Conservation (phyloP, 73 alveolate genomes). For the Symbiodinium natans region DNA sequence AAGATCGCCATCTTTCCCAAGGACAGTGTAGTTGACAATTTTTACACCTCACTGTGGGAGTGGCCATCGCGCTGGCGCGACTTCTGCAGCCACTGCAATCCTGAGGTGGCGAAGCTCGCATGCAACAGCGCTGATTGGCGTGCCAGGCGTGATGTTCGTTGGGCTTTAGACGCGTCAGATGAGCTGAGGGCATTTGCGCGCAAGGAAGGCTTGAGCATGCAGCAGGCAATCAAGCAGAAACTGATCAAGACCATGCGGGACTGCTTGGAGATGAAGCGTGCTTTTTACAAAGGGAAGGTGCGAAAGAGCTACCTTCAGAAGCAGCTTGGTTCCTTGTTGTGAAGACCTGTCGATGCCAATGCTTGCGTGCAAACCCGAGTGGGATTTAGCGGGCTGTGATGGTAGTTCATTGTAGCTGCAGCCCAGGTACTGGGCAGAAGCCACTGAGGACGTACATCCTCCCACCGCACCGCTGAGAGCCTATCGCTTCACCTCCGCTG, state of each 20-base stretch:
- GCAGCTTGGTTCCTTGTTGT: background rate
- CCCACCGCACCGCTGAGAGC: slow-evolving; percentile 35
- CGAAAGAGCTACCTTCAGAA: slow-evolving; percentile 4
- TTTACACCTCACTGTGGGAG: slow-evolving; percentile 19
- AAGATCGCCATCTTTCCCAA: slow-evolving; percentile 34
- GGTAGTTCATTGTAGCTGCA: no score
- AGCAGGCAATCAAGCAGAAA: slow-evolving; percentile 38
- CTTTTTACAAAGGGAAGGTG: slow-evolving; percentile 15
- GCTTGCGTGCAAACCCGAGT: no score
- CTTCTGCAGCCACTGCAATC: background rate
- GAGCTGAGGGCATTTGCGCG: background rate
- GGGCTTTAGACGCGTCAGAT: background rate
- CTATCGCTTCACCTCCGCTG: slow-evolving; percentile 46
- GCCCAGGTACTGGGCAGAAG: background rate
- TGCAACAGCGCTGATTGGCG: slow-evolving; percentile 11
- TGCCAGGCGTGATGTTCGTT: background rate
- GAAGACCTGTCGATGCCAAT: no score
- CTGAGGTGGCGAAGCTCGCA: slow-evolving; percentile 1
- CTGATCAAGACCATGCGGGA: slow-evolving; percentile 37
- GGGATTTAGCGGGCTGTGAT: no score
- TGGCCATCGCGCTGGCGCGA: slow-evolving; percentile 57
- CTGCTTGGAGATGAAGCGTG: slow-evolving; percentile 34
- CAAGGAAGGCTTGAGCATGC: background rate
- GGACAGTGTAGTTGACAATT: slow-evolving; percentile 41
- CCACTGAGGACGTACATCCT: slow-evolving; percentile 1